These are phyloP conservation scores for Tolypocladium ovalisporum DNA, from an alignment of 2,329 filamentous ascomycete genomes.

Conservation along the genomic window DNA sequence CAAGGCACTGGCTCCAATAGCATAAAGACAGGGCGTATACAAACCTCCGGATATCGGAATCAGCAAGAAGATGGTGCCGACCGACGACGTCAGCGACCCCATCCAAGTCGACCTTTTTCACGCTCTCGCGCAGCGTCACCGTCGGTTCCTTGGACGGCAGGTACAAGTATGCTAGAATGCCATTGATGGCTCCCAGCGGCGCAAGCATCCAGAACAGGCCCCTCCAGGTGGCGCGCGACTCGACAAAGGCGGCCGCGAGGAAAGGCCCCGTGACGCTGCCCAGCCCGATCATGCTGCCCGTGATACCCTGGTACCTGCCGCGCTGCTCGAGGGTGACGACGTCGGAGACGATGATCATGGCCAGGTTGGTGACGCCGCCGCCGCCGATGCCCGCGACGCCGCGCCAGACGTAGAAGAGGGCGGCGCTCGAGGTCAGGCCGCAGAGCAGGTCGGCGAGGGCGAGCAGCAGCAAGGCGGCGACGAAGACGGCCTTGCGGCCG, in stretches of 20 bases:
- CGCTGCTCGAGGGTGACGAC: slow-evolving; percentile 47
- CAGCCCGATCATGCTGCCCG: slow-evolving; percentile 27
- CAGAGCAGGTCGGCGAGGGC: slow-evolving; percentile 48
- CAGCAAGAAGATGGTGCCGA: slow-evolving; percentile 47
- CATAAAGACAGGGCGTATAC: not conserved
- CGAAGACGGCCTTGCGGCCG: slow-evolving; percentile 46
- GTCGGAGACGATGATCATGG: slow-evolving; percentile 53
- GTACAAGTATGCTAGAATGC: slow-evolving; percentile 32
- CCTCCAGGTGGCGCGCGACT: slow-evolving; percentile 25
- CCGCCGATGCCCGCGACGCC: slow-evolving; percentile 50
- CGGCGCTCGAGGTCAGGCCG: slow-evolving; percentile 41
- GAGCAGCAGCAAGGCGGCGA: slow-evolving; percentile 41
- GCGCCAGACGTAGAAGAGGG: slow-evolving; percentile 51
- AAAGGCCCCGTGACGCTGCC: slow-evolving; percentile 33
- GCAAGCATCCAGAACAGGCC: slow-evolving; percentile 36
- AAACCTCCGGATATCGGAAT: slow-evolving; percentile 51
- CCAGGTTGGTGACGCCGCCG: slow-evolving; percentile 47
- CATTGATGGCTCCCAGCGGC: slow-evolving; percentile 35
- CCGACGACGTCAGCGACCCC: slow-evolving; percentile 42
- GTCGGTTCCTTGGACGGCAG: slow-evolving; percentile 40
- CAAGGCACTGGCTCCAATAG: not conserved
- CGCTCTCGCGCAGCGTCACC: slow-evolving; percentile 32
- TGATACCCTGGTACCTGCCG: slow-evolving; percentile 41
- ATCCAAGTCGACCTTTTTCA: slow-evolving; percentile 48
- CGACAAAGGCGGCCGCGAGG: slow-evolving; percentile 27